Evolutionary conservation across 2,329 filamentous ascomycete genomes (phyloP), one percentile per base, ranked within the genome.

Genomic region (Tolypocladium guangdongense): DNA sequence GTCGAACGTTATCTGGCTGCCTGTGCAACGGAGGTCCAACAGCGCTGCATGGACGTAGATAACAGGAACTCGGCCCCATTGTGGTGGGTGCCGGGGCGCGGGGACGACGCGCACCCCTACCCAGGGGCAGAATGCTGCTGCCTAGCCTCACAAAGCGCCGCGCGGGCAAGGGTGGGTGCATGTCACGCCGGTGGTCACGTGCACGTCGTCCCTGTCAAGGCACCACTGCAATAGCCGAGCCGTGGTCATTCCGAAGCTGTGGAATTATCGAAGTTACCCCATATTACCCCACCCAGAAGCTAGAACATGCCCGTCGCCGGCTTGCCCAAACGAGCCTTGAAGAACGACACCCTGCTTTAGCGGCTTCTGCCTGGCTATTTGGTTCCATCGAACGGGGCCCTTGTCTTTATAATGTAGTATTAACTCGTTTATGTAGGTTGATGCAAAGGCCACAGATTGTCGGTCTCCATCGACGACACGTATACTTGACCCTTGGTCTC

Each of bases 51-150:
- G 41, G 41, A n/a, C n/a, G n/a, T 45, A 30, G 41, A 46, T 30
- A 30, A 18, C 22, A 30, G 24, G 16, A 24, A 11, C 22, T 32
- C 43, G 43, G 43, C 43, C 27, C 43, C 43, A 46, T 46, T 46
- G 43, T 46, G 43, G 43, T 46, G 43, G 43, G 27, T n/a, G 43
- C 20, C 43, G 43, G 27, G 27, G 43, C 43, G 43, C 18, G 43
- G 43, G 43, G 43, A 27, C 35, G 24, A n/a, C n/a, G n/a, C n/a
- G n/a, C n/a, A n/a, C n/a, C n/a, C n/a, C n/a, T n/a, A n/a, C n/a
- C n/a, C n/a, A n/a, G n/a, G n/a, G n/a, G n/a, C n/a, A 27, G 27
- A 58, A 58, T 57, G 55, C 55, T 58, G 57, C 55, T 58, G 57
- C 57, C 57, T 58, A 52, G 50, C 52, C 27, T 7, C n/a, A 43